Evolutionary conservation across 371 early-diverging fungal species (phyloP), one percentile per base, ranked within the genome.

Genomic region (Syncephalastrum sp.): DNA sequence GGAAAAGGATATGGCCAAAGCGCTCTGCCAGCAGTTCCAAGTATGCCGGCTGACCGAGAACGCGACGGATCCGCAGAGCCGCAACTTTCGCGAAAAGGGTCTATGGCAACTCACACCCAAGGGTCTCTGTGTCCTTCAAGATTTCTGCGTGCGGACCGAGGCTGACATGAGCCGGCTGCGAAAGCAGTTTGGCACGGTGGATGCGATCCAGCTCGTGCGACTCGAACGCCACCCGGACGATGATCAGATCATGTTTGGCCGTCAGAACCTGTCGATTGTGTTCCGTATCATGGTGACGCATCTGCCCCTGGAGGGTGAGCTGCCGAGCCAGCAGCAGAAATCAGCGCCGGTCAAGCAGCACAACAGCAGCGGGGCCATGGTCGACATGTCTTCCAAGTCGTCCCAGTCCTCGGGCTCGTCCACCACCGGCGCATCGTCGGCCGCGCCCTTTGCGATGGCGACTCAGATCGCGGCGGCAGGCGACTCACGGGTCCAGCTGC

Each of bases 21-120:
- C 81, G 21, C 62, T 85, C 3, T 85, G 86, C 47, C 84, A 85
- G 54, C 75, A 82, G 41, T 84, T 85, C 57, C 80, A 78, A 67
- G 78, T 76, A 42, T 81, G 82, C 19, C 72, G 75, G 3, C 45
- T 84, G 23, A 70, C 82, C 56, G 84, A 84, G 49, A 76, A 70
- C 47, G 79, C 82, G 0, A 67, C 70, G 0, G 86, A 85, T 42
- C 69, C 75, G 4, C 67, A 63, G 29, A 81, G 65, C 51, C 68
- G 82, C 47, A 66, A 74, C 21, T 85, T 85, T 42, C 72, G 73
- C 7, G 81, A 78, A 29, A 81, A 74, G 27, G 75, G 77, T 16
- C 57, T 85, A 4, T 83, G 79, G 67, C 78, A 75, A 33, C 53
- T 85, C 14, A 85, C 84, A 0, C 73, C 72, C 6, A 85, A 85